Conservation (phyloP, 192 early-diverging fungal genomes). For the Coemansia sp. region DNA sequence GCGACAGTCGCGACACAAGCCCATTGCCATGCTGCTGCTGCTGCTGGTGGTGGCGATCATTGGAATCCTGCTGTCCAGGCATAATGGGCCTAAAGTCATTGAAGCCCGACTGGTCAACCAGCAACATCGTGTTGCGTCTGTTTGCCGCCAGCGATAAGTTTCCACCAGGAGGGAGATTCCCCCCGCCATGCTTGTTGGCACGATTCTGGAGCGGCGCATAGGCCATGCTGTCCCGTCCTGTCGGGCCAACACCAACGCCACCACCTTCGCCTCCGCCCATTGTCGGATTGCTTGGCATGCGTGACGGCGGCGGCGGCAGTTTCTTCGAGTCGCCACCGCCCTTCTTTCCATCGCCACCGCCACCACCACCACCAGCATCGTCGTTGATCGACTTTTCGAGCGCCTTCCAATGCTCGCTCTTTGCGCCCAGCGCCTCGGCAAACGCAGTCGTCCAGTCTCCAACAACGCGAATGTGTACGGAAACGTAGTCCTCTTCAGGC, state of each 20-base stretch:
- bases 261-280: background rate
- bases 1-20: conserved; percentile 42
- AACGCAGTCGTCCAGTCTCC: conserved; percentile 76
- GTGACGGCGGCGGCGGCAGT: conserved; percentile 20
- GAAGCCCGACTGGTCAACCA: conserved; percentile 44
- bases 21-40: conserved; percentile 14
- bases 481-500: conserved; percentile 74
- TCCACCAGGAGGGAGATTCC: background rate
- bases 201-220: conserved; percentile 34
- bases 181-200: background rate
- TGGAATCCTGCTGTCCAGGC: background rate
- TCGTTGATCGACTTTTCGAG: conserved; percentile 36
- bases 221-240: conserved; percentile 38
- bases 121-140: conserved; percentile 44
- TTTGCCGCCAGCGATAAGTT: conserved; percentile 25
- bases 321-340: conserved; percentile 10
- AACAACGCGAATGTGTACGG: conserved; percentile 73
- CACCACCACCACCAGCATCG: background rate
- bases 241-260: too few relatives aligned
- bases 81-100: conserved; percentile 14
- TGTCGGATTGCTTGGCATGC: conserved; percentile 16
- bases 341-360: conserved; percentile 13
- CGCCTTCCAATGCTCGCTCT: conserved; percentile 60
- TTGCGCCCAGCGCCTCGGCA: conserved; percentile 68
- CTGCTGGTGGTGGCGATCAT: background rate